Evolutionary conservation across 305 asterid species (phyloP).

Genomic region (Nicotiana rustica): DNA sequence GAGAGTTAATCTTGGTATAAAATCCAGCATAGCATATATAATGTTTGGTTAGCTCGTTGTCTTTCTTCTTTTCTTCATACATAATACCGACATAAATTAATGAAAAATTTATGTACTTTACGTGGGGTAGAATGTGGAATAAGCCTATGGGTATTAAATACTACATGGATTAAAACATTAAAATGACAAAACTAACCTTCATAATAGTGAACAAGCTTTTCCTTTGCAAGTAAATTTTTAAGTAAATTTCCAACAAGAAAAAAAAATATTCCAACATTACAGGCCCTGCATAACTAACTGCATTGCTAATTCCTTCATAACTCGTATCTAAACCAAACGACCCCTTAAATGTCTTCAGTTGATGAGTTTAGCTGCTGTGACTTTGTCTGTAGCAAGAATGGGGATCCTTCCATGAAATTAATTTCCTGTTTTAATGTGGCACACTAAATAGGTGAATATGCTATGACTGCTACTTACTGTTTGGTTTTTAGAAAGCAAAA

Average conservation of each 20-base stretch:
- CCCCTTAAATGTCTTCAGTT: not conserved
- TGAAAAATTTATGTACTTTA: not conserved
- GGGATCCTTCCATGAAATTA: not conserved
- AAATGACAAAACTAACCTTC: not conserved
- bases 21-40: not conserved
- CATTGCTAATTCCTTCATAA: too few relatives aligned
- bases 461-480: not conserved
- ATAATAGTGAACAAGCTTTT: not conserved
- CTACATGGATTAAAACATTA: not conserved
- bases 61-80: not conserved
- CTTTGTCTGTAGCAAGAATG: conserved; percentile 8
- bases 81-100: not conserved
- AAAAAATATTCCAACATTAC: not conserved
- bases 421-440: not conserved
- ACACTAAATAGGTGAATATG: conserved; percentile 5
- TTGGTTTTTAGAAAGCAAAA: conserved; percentile 21
- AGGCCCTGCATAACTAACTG: not conserved
- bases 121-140: not conserved
- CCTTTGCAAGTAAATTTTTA: not conserved
- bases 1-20: not conserved
- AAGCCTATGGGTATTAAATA: not conserved
- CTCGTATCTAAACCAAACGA: too few relatives aligned
- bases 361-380: conserved; percentile 26
- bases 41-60: not conserved
- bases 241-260: not conserved